Conservation (phyloP, 345 rosid genomes). For the Theobroma cacao region DNA sequence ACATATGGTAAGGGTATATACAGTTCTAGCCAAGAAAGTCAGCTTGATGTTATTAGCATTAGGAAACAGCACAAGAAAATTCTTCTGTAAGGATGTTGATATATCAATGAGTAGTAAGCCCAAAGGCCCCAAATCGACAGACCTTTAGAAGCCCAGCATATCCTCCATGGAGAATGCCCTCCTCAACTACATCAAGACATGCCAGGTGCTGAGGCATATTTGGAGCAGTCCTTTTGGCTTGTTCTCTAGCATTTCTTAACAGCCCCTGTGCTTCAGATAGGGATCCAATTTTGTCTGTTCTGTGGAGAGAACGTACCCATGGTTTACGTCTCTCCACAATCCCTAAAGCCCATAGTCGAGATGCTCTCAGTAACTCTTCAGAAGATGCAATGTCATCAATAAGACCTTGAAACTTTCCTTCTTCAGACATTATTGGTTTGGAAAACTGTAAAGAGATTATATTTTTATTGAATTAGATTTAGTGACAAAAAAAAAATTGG, state of each 20-base stretch:
- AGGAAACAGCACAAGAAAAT: slow-evolving; percentile 1
- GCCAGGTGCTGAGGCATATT: slow-evolving; percentile 90
- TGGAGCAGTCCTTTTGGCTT: slow-evolving; percentile 71
- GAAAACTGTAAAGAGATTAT: slow-evolving; percentile 51
- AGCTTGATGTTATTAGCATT: slow-evolving; percentile 1
- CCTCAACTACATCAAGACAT: slow-evolving; percentile 87
- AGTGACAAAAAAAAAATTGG: too few species aligned
- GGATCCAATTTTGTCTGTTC: slow-evolving; percentile 83
- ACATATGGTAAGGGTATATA: background rate
- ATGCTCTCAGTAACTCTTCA: slow-evolving; percentile 69
- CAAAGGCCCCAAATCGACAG: background rate
- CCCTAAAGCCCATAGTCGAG: slow-evolving; percentile 78
- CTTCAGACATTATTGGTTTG: slow-evolving; percentile 78
- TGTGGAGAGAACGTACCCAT: slow-evolving; percentile 75
- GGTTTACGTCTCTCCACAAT: slow-evolving; percentile 69
- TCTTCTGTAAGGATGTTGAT: background rate
- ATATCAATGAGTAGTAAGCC: background rate
- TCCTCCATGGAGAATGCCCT: slow-evolving; percentile 89
- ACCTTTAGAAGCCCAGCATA: slow-evolving; percentile 88
- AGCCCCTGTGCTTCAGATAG: slow-evolving; percentile 70
- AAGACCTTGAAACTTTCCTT: slow-evolving; percentile 81
- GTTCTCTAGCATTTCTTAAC: slow-evolving; percentile 55
- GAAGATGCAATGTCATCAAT: slow-evolving; percentile 71
- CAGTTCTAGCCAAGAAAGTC: background rate
- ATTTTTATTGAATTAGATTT: background rate